Evolutionary conservation across 345 rosid genomes (phyloP).

Genomic region (Stellera chamaejasme): DNA sequence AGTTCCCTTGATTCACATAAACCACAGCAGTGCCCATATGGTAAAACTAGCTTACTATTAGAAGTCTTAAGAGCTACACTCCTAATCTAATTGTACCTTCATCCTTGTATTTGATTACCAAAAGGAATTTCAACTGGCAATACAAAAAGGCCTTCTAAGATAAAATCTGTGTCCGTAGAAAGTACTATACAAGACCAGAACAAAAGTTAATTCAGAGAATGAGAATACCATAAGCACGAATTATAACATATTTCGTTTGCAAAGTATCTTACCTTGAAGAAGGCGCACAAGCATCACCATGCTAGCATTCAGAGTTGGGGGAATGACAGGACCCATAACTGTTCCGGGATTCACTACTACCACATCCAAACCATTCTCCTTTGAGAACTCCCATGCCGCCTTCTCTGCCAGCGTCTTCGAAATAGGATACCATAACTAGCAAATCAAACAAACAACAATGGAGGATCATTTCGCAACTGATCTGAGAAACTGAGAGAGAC

Average conservation of each 20-base stretch:
- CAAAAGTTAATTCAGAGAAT: background rate
- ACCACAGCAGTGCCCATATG: no score
- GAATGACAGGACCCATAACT: conserved; percentile 82
- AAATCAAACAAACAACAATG: conserved; percentile 19
- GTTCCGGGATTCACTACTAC: conserved; percentile 95
- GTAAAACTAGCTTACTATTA: no score
- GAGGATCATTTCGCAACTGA: background rate
- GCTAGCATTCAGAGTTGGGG: conserved; percentile 71
- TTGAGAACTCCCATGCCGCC: conserved; percentile 74
- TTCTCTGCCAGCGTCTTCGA: conserved; percentile 85
- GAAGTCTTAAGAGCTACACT: no score
- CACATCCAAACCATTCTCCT: conserved; percentile 68
- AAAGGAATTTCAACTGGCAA: background rate
- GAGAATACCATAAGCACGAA: background rate
- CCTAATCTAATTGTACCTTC: no score
- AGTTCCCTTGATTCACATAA: no score
- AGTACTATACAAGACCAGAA: background rate
- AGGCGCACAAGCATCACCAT: conserved; percentile 69
- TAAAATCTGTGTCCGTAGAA: background rate
- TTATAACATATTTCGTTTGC: background rate
- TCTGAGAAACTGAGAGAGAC: background rate
- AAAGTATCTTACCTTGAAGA: conserved; percentile 42
- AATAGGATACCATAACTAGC: conserved; percentile 64
- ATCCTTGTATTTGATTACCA: background rate
- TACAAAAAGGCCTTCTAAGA: background rate